Evolutionary conservation across 2,329 filamentous ascomycete genomes (phyloP).

Genomic region (Aspergillus intermedius): DNA sequence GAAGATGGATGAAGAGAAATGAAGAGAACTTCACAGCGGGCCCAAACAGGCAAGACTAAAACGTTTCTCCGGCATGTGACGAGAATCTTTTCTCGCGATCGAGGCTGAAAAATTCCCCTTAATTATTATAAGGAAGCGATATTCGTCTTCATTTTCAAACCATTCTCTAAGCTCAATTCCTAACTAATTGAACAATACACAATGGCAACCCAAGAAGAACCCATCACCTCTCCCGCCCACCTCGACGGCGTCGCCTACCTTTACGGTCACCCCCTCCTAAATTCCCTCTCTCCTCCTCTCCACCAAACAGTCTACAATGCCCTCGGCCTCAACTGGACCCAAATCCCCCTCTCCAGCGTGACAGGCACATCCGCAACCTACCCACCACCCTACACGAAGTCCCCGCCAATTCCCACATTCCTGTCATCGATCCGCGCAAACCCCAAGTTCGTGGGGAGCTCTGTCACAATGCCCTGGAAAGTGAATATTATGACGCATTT

Average conservation of each 20-base stretch:
- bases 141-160: not conserved
- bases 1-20: no score
- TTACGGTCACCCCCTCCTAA: slow-evolving; percentile 51
- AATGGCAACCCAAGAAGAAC: slow-evolving; percentile 26
- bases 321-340: slow-evolving; percentile 48
- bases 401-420: slow-evolving; percentile 30
- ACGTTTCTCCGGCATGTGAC: not conserved
- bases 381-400: slow-evolving; percentile 29
- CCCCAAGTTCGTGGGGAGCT: slow-evolving; percentile 51
- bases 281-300: slow-evolving; percentile 51
- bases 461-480: slow-evolving; percentile 81
- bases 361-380: slow-evolving; percentile 23
- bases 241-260: slow-evolving; percentile 49
- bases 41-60: slow-evolving; percentile 1
- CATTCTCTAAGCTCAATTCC: not conserved
- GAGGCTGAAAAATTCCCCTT: not conserved
- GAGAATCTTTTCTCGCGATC: no score
- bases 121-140: no score
- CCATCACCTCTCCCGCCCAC: slow-evolving; percentile 26
- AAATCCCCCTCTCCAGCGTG: slow-evolving; percentile 41
- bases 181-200: not conserved
- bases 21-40: no score
- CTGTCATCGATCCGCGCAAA: slow-evolving; percentile 30
- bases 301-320: slow-evolving; percentile 49
- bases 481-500: slow-evolving; percentile 67